phyloP scores from a whole-genome alignment of 352 stramenopile species.

The Globisporangium sylvaticum region DNA sequence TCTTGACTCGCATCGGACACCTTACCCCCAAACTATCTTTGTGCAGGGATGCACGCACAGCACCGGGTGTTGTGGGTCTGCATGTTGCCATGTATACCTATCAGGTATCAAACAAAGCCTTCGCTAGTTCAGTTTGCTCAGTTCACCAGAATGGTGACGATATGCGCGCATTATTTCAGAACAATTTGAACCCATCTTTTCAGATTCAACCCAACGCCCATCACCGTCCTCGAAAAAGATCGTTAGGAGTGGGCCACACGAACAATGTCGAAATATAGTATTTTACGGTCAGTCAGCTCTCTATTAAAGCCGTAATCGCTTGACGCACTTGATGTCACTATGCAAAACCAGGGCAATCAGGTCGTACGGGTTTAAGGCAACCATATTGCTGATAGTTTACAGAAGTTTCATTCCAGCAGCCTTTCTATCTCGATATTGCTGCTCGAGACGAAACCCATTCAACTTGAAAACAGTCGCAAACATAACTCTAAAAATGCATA shows the following conservation, averaged over 20 bases:
- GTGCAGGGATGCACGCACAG: too few relatives aligned
- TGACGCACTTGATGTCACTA: neutral
- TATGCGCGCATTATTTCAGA: neutral
- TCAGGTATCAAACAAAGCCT: too few relatives aligned
- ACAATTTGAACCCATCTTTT: neutral
- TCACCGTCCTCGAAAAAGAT: neutral
- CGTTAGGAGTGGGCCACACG: neutral
- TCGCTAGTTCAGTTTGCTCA: too few relatives aligned
- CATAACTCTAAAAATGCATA: neutral
- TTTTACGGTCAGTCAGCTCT: neutral
- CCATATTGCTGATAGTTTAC: neutral
- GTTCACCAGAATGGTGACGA: too few relatives aligned
- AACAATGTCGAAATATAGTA: neutral
- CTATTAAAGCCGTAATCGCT: neutral
- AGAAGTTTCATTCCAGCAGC: neutral
- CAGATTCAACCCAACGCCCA: neutral
- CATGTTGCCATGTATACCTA: too few relatives aligned
- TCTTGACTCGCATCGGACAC: too few relatives aligned
- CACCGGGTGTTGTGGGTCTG: too few relatives aligned
- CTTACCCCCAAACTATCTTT: too few relatives aligned
- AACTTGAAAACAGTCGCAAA: neutral
- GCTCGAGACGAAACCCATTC: neutral
- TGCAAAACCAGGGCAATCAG: neutral
- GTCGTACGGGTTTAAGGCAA: neutral
- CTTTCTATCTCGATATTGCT: neutral